Conservation (phyloP, 2,329 filamentous ascomycete genomes). For the Fragosphaeria purpurea region DNA sequence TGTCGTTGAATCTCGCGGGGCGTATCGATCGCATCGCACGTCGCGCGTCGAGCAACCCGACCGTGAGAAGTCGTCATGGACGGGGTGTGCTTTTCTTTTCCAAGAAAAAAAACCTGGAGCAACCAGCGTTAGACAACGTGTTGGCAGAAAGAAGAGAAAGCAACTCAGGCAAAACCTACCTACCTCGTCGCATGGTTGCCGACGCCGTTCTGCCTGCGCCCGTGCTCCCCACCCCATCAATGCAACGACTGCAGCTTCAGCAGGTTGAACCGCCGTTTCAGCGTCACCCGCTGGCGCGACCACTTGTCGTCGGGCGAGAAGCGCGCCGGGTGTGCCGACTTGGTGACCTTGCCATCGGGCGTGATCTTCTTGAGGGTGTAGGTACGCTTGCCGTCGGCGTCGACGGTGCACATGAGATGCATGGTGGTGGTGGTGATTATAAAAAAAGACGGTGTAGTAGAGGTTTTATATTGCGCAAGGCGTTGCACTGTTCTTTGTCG, state of each 20-base stretch:
- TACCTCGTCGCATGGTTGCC: too few relatives aligned
- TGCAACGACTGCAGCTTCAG: slow-evolving; percentile 50
- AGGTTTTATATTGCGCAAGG: too few relatives aligned
- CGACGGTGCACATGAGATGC: slow-evolving; percentile 75
- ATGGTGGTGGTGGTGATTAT: slow-evolving; percentile 21
- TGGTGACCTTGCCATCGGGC: slow-evolving; percentile 69
- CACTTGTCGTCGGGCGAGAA: slow-evolving; percentile 99
- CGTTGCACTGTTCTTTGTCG: neutral
- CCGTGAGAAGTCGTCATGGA: too few relatives aligned
- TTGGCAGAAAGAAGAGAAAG: too few relatives aligned
- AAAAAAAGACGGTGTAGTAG: too few relatives aligned
- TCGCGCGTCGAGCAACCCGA: too few relatives aligned
- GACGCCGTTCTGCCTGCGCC: neutral
- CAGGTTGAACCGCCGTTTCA: slow-evolving; percentile 87
- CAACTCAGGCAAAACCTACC: too few relatives aligned
- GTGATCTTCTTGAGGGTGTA: slow-evolving; percentile 94
- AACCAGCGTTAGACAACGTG: too few relatives aligned
- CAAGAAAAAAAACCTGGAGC: too few relatives aligned
- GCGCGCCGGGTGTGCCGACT: slow-evolving; percentile 88
- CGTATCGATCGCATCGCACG: too few relatives aligned
- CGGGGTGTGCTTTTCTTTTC: too few relatives aligned
- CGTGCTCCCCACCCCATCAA: slow-evolving; percentile 34
- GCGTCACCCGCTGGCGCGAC: slow-evolving; percentile 86
- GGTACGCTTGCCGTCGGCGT: slow-evolving; percentile 70
- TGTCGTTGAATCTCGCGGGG: too few relatives aligned